phyloP scores from a whole-genome alignment of 2,329 filamentous ascomycete genomes.

The Xylariaceae sp. region DNA sequence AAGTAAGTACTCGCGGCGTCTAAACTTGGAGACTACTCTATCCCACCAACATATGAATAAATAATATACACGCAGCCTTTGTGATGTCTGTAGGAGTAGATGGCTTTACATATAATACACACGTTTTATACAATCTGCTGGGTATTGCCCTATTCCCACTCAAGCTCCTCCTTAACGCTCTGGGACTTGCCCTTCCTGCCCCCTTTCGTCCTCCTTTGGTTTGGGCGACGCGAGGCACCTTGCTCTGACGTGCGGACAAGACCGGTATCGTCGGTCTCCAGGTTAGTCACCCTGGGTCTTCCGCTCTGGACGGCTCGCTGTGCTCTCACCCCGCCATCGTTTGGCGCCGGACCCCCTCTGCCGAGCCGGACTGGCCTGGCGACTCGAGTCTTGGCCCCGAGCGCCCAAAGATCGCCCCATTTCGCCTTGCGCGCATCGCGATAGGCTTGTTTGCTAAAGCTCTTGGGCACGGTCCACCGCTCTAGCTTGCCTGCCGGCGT shows the following conservation, averaged over 20 bases:
- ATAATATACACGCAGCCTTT: too few species aligned
- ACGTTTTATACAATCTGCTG: too few species aligned
- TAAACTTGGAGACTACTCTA: too few species aligned
- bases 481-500: slow-evolving; percentile 80
- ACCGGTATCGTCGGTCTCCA: slow-evolving; percentile 33
- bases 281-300: slow-evolving; percentile 38
- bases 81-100: too few species aligned
- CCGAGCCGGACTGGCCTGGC: slow-evolving; percentile 57
- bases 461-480: slow-evolving; percentile 86
- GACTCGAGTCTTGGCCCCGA: slow-evolving; percentile 84
- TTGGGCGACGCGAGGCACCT: slow-evolving; percentile 20
- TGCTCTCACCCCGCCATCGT: slow-evolving; percentile 44
- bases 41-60: too few species aligned
- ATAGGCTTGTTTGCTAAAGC: slow-evolving; percentile 75
- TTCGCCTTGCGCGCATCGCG: slow-evolving; percentile 83
- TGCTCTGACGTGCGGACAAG: slow-evolving; percentile 37
- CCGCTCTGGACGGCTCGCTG: slow-evolving; percentile 27
- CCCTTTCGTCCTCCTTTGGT: slow-evolving; percentile 38
- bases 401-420: slow-evolving; percentile 94
- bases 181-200: slow-evolving; percentile 31
- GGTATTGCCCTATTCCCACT: slow-evolving; percentile 6
- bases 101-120: too few species aligned
- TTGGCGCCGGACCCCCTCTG: slow-evolving; percentile 30
- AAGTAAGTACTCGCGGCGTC: too few species aligned
- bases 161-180: slow-evolving; percentile 36